Evolutionary conservation across 345 rosid species (phyloP), one percentile per base, ranked within the genome.

Genomic region (Syzygium aromaticum): DNA sequence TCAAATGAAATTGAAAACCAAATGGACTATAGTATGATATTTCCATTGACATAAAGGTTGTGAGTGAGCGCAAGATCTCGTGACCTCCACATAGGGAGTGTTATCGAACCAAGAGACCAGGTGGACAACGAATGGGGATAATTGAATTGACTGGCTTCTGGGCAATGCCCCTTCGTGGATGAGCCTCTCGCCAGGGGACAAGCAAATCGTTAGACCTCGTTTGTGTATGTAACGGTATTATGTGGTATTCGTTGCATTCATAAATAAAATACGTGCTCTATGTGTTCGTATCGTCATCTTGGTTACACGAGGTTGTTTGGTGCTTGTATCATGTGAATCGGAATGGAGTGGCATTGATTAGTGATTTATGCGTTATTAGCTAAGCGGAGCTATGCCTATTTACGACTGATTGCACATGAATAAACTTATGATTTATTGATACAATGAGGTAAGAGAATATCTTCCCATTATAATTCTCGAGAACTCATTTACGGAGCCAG

Each of bases 241-340:
- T 30, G 80, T 4, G 46, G 46, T 2, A 33, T 0, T 0, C 0
- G 13, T 17, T 33, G 12, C 46, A 33, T 67, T 67, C 25, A 61
- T 17, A 16, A 64, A 61, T 17, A 16, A 64, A 43, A 0, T 30
- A 33, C 25, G 2, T 9, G 49, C 13, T 67, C 7, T 33, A 38
- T 4, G 13, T 67, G 25, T 17, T 8, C 0, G 1, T 67, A 38
- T 33, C 22, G 0, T 67, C 19, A 17, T 67, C 33, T 33, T 14
- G 10, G 33, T 67, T 8, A 11, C 25, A 8, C 22, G 0, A 33
- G 49, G 33, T 7, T 38, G 3, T 67, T 16, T 38, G 19, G 78
- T 17, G 23, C 1, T 0, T 33, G 2, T 4, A 33, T 0, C 7
- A 67, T 0, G 3, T 33, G 23, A 67, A 67, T 0, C 0, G 12